A percentile compares a stretch with the other conserved stretches of the same genome.
These are phyloP conservation scores for Ricinus communis DNA, from an alignment of 345 rosid genomes.

Conservation along the genomic window DNA sequence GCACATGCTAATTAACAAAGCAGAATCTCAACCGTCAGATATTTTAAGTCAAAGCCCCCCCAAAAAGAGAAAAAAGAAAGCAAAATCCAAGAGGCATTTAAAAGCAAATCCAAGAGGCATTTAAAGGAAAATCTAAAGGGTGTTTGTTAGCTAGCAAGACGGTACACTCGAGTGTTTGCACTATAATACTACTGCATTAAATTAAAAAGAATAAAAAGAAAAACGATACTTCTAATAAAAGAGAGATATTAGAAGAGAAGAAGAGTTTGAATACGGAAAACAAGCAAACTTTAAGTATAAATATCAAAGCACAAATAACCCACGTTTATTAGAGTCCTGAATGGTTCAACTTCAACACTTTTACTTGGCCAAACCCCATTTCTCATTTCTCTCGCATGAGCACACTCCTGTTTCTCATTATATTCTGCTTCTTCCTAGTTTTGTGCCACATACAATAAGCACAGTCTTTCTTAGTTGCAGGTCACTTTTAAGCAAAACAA, in stretches of 20 bases:
- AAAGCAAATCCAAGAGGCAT: no score
- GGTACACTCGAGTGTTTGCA: no score
- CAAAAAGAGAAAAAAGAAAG: no score
- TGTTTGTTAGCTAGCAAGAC: no score
- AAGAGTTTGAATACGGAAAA: neutral
- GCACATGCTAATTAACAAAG: no score
- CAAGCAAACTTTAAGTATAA: neutral
- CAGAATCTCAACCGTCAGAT: no score
- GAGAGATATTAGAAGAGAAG: neutral
- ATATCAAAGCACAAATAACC: neutral
- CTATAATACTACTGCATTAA: no score
- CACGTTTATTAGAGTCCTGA: neutral
- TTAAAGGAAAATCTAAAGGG: no score
- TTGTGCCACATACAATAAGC: neutral
- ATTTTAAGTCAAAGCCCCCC: no score
- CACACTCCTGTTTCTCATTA: neutral
- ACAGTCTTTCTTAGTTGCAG: neutral
- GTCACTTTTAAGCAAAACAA: neutral
- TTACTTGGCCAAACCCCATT: neutral
- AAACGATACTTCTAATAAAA: no score
- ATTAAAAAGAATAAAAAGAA: no score
- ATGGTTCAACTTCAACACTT: neutral
- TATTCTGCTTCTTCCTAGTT: neutral
- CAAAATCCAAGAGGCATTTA: no score
- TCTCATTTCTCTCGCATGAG: conserved; percentile 13